These are phyloP conservation scores for Camellia granthamiana DNA, from an alignment of 148 eudicot species.

Conservation along the genomic window DNA sequence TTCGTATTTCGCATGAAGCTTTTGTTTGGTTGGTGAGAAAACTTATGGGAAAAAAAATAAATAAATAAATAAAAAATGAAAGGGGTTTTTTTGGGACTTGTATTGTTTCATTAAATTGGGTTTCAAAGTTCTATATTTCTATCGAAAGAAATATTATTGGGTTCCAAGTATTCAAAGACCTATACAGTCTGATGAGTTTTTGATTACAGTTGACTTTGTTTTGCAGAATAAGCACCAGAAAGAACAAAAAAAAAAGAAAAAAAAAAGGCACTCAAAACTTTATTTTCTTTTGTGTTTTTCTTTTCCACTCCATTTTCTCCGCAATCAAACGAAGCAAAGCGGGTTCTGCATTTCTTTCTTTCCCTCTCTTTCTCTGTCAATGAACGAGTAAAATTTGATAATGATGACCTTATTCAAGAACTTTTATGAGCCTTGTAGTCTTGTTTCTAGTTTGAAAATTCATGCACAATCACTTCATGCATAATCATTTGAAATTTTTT, in stretches of 20 bases:
- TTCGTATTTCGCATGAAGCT: neutral
- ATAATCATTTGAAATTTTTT: too few species aligned
- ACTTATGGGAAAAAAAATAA: neutral
- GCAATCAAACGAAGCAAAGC: neutral
- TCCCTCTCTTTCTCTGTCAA: neutral
- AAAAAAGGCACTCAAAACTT: too few species aligned
- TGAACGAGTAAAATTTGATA: neutral
- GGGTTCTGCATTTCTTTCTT: neutral
- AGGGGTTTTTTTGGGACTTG: neutral
- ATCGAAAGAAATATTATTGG: neutral
- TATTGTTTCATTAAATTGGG: neutral
- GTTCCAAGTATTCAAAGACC: neutral
- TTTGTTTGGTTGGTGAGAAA: constrained; percentile 3
- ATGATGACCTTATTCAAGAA: neutral
- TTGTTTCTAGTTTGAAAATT: too few species aligned
- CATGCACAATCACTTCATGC: too few species aligned
- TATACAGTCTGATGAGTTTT: neutral
- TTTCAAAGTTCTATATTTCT: neutral
- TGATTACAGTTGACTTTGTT: neutral
- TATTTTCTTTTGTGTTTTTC: neutral
- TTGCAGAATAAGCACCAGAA: neutral
- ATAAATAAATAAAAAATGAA: neutral
- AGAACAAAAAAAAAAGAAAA: too few species aligned
- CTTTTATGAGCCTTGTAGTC: too few species aligned
- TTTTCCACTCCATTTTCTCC: neutral